Evolutionary conservation across 768 basidiomycete species (phyloP), one percentile per base, ranked within the genome.

Genomic region (Strobilomyces dryophilus): DNA sequence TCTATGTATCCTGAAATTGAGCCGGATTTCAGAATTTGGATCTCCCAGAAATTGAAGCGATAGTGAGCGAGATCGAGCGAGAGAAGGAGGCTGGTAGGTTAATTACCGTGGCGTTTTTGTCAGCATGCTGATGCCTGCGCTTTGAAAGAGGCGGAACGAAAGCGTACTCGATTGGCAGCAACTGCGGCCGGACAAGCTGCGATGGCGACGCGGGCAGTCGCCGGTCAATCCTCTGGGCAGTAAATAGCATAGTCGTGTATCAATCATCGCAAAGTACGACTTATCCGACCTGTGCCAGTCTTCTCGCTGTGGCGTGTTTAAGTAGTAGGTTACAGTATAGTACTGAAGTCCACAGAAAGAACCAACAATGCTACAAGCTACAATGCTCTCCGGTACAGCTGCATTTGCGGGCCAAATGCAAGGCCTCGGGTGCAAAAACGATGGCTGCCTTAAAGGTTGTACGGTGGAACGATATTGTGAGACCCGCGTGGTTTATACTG

Each of bases 51-150:
- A 95, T 99, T 48, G 93, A 97, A 67, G 84, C 77, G 0, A 94
- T 98, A 53, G 97, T 98, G 8, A 74, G 83, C 45, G 89, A 91
- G 46, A 98, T 99, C 54, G 97, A 99, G 71, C 82, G 85, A 58
- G 97, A 99, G 77, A 99, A 98, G 76, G 97, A 98, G 75, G 87
- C 88, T 34, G 90, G 90, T 90, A 52, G 42, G 83, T 59, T 24
- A 12, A 47, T 32, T 34, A 3, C 51, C 18, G 32, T 53, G 37
- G 1, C 20, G 4, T 20, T 35, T 53, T 40, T 47, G 7, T 44
- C 24, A 7, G 18, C 36, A 32, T 41, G 41, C 61, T 53, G 35
- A 57, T 32, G 31, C 24, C 24, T 4, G 45, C 15, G 36, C 31
- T 59, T 24, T 24, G 24, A 61, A 79, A 84, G 97, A 98, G 80